These are phyloP conservation scores for Fraxinus albicans DNA, from an alignment of 305 asterid species.

Conservation along the genomic window DNA sequence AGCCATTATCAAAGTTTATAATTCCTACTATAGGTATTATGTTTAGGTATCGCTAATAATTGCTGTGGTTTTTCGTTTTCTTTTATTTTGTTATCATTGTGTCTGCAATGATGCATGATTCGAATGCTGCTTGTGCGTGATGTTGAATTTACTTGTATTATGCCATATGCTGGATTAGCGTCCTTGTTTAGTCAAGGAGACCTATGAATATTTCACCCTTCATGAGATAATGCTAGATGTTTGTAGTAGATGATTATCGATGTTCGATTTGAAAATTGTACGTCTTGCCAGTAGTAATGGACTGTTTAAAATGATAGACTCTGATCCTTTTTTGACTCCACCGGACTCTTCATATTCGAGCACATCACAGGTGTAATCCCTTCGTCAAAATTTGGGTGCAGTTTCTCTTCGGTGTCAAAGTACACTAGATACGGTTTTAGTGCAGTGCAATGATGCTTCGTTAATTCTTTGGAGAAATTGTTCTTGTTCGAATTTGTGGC, in stretches of 20 bases:
- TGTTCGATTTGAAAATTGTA: neutral
- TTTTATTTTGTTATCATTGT: too few relatives aligned
- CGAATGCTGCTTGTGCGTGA: neutral
- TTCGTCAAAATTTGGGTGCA: neutral
- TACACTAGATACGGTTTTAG: too few relatives aligned
- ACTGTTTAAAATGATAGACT: too few relatives aligned
- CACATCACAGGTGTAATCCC: too few relatives aligned
- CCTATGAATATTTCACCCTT: neutral
- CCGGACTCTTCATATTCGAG: too few relatives aligned
- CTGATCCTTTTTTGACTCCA: too few relatives aligned
- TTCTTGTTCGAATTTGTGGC: too few relatives aligned
- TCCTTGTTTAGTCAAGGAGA: too few relatives aligned
- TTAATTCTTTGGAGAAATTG: neutral
- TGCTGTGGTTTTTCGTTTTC: neutral
- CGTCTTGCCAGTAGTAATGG: neutral
- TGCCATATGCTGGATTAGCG: neutral
- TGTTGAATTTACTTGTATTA: neutral
- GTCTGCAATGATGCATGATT: neutral
- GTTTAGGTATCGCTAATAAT: neutral
- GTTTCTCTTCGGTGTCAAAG: neutral
- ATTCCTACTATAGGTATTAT: neutral
- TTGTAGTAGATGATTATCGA: too few relatives aligned
- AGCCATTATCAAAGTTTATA: slow-evolving; percentile 41
- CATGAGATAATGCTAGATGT: too few relatives aligned
- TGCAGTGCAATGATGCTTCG: neutral